These are phyloP conservation scores for Gentiana macrophylla DNA, from an alignment of 257 asterid genomes.

Conservation along the genomic window DNA sequence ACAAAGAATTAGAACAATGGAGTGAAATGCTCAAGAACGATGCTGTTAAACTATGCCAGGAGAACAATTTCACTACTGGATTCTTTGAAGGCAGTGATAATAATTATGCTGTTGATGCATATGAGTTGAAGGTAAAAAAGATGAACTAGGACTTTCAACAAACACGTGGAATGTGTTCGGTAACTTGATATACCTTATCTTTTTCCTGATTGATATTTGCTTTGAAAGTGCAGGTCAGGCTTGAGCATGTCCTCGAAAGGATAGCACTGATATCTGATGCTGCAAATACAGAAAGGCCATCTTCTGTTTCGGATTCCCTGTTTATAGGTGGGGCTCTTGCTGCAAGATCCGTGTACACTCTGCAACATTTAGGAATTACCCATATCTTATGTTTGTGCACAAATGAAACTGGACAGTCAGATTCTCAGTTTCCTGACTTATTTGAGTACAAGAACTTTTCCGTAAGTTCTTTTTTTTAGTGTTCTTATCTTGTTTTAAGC, in stretches of 20 bases:
- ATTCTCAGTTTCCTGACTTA: constrained; percentile 80
- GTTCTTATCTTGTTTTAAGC: neutral
- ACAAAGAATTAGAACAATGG: constrained; percentile 94
- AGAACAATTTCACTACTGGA: constrained; percentile 81
- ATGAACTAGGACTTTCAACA: neutral
- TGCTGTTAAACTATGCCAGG: constrained; percentile 77
- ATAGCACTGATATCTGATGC: constrained; percentile 81
- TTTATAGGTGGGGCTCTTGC: constrained; percentile 95
- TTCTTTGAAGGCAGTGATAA: constrained; percentile 91
- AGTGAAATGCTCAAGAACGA: constrained; percentile 79
- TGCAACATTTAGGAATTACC: constrained; percentile 80
- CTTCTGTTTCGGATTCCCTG: constrained; percentile 43
- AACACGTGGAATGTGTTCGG: too few relatives aligned
- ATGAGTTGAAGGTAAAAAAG: constrained; percentile 75
- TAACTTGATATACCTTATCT: too few relatives aligned
- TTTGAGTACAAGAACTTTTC: constrained; percentile 77
- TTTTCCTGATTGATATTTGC: neutral
- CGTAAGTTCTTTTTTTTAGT: constrained; percentile 32
- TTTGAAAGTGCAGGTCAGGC: constrained; percentile 68
- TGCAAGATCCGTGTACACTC: constrained; percentile 85
- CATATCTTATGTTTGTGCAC: constrained; percentile 91
- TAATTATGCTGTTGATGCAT: constrained; percentile 82
- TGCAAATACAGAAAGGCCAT: constrained; percentile 89
- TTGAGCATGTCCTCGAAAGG: constrained; percentile 94
- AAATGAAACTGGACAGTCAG: constrained; percentile 94